Conservation (phyloP, 192 early-diverging fungal genomes). For the Coemansia sp. region DNA sequence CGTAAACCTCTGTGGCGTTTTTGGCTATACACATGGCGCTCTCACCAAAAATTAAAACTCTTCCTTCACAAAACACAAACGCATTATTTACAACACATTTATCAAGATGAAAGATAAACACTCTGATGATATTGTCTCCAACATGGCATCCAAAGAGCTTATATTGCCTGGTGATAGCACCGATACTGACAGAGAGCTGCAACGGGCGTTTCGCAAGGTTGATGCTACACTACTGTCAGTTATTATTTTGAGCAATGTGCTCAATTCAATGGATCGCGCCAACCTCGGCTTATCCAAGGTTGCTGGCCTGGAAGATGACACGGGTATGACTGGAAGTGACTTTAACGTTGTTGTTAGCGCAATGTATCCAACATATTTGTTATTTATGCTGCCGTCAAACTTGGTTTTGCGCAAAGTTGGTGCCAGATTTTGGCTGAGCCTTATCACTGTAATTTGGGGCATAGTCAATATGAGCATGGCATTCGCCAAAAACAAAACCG, state of each 20-base stretch:
- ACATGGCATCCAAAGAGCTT: constrained; percentile 9
- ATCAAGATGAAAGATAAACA: not conserved
- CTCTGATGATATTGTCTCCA: not conserved
- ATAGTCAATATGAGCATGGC: constrained; percentile 54
- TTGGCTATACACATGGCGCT: no score
- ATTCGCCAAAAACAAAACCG: constrained; percentile 45
- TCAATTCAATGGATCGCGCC: constrained; percentile 49
- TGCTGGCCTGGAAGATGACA: constrained; percentile 31
- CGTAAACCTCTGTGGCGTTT: no score
- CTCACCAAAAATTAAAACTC: no score
- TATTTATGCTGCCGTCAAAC: constrained; percentile 50
- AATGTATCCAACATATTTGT: constrained; percentile 48
- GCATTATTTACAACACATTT: no score
- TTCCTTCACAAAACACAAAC: no score
- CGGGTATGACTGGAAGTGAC: constrained; percentile 33
- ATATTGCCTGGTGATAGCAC: not conserved
- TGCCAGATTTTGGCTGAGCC: constrained; percentile 44
- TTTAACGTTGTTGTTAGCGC: constrained; percentile 46
- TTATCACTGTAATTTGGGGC: constrained; percentile 50
- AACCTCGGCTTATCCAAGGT: constrained; percentile 47
- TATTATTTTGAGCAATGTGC: constrained; percentile 42
- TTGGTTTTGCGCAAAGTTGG: constrained; percentile 46
- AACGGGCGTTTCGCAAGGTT: constrained; percentile 45
- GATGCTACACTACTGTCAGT: constrained; percentile 40
- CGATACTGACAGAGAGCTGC: constrained; percentile 19